Conservation (phyloP, 176 grass and related monocot genomes). For the Ampelocalamus luodianensis region DNA sequence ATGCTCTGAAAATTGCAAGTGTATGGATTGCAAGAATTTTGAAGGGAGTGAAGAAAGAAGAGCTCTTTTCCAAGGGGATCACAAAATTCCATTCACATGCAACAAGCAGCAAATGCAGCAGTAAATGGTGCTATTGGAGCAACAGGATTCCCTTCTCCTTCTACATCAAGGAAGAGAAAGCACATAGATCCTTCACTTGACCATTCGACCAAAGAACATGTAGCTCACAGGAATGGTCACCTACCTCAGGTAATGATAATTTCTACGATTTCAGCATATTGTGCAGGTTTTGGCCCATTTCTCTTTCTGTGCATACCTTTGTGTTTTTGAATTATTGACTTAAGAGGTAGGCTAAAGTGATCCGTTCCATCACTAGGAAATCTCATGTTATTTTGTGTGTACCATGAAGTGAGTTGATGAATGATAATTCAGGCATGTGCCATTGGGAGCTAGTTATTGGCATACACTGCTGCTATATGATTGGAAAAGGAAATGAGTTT, state of each 20-base stretch:
- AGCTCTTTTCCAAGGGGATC: constrained; percentile 68
- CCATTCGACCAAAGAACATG: constrained; percentile 58
- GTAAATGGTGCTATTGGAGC: constrained; percentile 81
- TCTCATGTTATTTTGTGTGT: constrained; percentile 9
- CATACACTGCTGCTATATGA: neutral
- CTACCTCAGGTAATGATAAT: constrained; percentile 63
- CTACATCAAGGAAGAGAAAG: constrained; percentile 77
- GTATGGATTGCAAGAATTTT: constrained; percentile 97
- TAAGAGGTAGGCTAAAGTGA: constrained; percentile 27
- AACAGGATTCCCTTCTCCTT: constrained; percentile 72
- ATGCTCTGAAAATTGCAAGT: constrained; percentile 99
- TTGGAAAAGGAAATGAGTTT: constrained; percentile 1
- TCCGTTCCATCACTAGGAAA: constrained; percentile 9
- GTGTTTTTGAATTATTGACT: constrained; percentile 37
- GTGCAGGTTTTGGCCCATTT: constrained; percentile 13
- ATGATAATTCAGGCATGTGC: neutral
- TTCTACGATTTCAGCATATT: constrained; percentile 32
- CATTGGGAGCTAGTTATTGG: constrained; percentile 23
- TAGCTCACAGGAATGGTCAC: constrained; percentile 48
- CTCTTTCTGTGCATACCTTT: constrained; percentile 20
- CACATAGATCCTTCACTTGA: constrained; percentile 64
- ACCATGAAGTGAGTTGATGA: constrained; percentile 3
- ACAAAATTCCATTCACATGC: constrained; percentile 71
- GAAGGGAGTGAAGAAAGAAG: constrained; percentile 89
- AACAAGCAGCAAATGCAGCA: constrained; percentile 81